phyloP scores from a whole-genome alignment of 2,329 filamentous ascomycete genomes.

The Alternaria conjuncta region DNA sequence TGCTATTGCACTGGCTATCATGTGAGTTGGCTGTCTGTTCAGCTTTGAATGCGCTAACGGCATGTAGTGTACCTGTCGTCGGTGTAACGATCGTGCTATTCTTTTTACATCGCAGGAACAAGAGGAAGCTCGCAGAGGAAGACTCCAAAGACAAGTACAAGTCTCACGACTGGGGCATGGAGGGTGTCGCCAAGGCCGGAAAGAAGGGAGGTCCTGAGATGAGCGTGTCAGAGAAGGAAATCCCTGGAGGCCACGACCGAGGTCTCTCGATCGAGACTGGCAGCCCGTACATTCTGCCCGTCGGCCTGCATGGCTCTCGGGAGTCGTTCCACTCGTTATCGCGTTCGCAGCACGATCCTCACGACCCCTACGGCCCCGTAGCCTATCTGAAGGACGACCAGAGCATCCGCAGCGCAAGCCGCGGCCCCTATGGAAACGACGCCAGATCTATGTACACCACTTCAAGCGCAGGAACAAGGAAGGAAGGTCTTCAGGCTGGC shows the following conservation, averaged over 20 bases:
- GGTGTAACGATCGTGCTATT: constrained; percentile 71
- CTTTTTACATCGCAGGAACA: constrained; percentile 79
- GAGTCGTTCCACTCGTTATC: constrained; percentile 89
- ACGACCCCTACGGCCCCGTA: constrained; percentile 82
- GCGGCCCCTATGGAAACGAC: constrained; percentile 39
- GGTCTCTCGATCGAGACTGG: constrained; percentile 69
- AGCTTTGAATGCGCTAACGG: constrained; percentile 28
- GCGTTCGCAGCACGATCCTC: constrained; percentile 72
- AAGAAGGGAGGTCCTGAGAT: constrained; percentile 55
- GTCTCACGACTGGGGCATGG: constrained; percentile 91
- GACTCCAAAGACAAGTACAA: constrained; percentile 87
- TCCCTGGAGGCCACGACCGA: constrained; percentile 47
- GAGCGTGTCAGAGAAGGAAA: constrained; percentile 63
- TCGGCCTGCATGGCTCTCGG: constrained; percentile 75
- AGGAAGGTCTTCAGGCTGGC: constrained; percentile 56
- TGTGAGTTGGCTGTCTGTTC: constrained; percentile 30
- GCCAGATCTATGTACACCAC: constrained; percentile 60
- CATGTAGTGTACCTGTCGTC: constrained; percentile 74
- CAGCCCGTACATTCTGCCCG: constrained; percentile 93
- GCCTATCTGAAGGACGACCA: constrained; percentile 60
- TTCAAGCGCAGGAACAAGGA: constrained; percentile 55
- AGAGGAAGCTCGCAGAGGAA: constrained; percentile 74
- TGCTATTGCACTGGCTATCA: constrained; percentile 42
- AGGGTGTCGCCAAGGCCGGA: constrained; percentile 52
- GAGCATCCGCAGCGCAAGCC: constrained; percentile 43